A percentile compares a stretch with the other conserved stretches of the same genome.
These are phyloP conservation scores for Quercus ilex DNA, from an alignment of 306 rosid species.

Conservation along the genomic window DNA sequence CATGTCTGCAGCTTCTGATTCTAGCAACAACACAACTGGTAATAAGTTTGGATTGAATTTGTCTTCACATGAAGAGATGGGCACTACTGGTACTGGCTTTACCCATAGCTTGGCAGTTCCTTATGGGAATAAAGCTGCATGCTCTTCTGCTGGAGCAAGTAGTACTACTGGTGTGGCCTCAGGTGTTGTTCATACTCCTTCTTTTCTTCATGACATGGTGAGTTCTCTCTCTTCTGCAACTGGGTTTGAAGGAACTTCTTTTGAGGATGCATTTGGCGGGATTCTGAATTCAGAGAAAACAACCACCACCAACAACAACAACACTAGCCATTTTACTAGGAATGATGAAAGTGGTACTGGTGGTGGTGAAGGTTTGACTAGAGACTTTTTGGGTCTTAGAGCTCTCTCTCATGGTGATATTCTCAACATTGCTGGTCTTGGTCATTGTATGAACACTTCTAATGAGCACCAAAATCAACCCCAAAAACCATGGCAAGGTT, in stretches of 20 bases:
- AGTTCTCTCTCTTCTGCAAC: conserved; percentile 45
- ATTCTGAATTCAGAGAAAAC: conserved; percentile 28
- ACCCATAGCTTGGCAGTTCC: conserved; percentile 17
- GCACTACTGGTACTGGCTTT: neutral
- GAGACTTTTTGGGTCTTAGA: conserved; percentile 88
- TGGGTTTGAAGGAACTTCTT: conserved; percentile 46
- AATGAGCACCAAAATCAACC: conserved; percentile 48
- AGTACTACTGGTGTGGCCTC: conserved; percentile 2
- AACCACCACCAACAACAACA: neutral
- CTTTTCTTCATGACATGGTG: conserved; percentile 57
- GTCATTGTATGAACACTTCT: conserved; percentile 49
- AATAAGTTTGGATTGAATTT: conserved; percentile 41
- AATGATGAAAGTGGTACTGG: neutral
- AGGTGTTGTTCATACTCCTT: conserved; percentile 11
- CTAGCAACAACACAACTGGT: conserved; percentile 13
- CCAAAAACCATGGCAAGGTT: conserved; percentile 81
- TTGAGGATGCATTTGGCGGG: conserved; percentile 63
- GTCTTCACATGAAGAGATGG: conserved; percentile 48
- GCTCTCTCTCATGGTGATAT: conserved; percentile 69
- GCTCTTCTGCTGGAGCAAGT: neutral
- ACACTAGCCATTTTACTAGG: neutral
- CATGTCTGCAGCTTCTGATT: conserved; percentile 41
- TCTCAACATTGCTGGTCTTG: conserved; percentile 65
- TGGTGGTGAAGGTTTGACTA: conserved; percentile 57
- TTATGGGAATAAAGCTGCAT: conserved; percentile 29